A percentile compares a stretch with the other conserved stretches of the same genome.
These are phyloP conservation scores for Ichthyophthirius multifiliis DNA, from an alignment of 169 alveolate species.

Conservation along the genomic window DNA sequence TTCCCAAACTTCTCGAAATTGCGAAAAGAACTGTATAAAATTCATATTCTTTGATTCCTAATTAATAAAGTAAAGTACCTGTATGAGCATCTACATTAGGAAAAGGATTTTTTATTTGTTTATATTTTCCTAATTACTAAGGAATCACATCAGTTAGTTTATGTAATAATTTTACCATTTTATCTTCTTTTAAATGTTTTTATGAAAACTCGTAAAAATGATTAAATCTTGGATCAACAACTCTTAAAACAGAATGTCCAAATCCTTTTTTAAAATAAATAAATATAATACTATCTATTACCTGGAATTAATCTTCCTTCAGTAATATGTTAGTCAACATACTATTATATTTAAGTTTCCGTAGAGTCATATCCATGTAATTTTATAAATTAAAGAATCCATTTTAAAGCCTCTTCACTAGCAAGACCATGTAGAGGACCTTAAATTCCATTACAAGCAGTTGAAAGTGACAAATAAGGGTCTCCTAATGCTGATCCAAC, in stretches of 20 bases:
- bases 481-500: slow-evolving; percentile 64
- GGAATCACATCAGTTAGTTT: slow-evolving; percentile 4
- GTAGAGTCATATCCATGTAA: slow-evolving; percentile 45
- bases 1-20: slow-evolving; percentile 93
- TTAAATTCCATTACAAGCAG: slow-evolving; percentile 71
- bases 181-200: slow-evolving; percentile 35
- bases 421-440: slow-evolving; percentile 82
- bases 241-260: slow-evolving; percentile 77
- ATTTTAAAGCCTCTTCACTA: slow-evolving; percentile 61
- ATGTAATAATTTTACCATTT: neutral
- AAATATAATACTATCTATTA: neutral
- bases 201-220: slow-evolving; percentile 56
- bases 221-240: slow-evolving; percentile 67
- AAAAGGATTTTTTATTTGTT: slow-evolving; percentile 92
- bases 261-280: slow-evolving; percentile 34
- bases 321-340: slow-evolving; percentile 29
- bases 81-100: slow-evolving; percentile 97
- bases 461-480: slow-evolving; percentile 59
- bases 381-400: slow-evolving; percentile 58
- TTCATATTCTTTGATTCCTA: slow-evolving; percentile 89
- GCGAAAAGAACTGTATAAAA: slow-evolving; percentile 95
- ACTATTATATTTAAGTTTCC: slow-evolving; percentile 47
- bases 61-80: slow-evolving; percentile 91
- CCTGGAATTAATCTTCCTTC: slow-evolving; percentile 66
- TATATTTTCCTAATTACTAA: neutral